Conservation (phyloP, 2,329 filamentous ascomycete genomes). For the Aspergillus calidoustus region DNA sequence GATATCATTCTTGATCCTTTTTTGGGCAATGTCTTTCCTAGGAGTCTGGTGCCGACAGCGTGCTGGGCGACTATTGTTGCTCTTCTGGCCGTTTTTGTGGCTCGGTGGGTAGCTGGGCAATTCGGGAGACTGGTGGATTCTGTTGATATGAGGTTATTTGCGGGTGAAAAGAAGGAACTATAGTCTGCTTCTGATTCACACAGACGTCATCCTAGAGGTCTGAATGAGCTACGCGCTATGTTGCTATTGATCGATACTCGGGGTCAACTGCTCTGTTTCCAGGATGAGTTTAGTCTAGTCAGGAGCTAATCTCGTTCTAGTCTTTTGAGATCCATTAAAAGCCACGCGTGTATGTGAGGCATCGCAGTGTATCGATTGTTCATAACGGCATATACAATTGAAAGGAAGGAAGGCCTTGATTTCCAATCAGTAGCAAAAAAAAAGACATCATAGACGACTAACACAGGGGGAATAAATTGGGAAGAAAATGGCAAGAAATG, state of each 20-base stretch:
- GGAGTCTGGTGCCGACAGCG: constrained; percentile 74
- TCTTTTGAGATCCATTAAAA: background rate
- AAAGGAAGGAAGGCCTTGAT: background rate
- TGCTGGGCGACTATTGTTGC: constrained; percentile 70
- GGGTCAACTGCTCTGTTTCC: background rate
- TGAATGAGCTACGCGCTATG: background rate
- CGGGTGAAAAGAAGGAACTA: constrained; percentile 29
- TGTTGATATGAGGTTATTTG: background rate
- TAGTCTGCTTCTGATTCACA: background rate
- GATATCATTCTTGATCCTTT: constrained; percentile 89
- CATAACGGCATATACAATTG: background rate
- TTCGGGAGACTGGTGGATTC: constrained; percentile 30
- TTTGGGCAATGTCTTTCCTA: constrained; percentile 76
- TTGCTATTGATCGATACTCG: background rate
- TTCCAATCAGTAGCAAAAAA: background rate
- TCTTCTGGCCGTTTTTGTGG: constrained; percentile 54
- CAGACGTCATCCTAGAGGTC: background rate
- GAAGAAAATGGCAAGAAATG: background rate
- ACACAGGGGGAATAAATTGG: constrained; percentile 1
- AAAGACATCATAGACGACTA: background rate
- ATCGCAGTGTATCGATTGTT: background rate
- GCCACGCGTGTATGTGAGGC: background rate
- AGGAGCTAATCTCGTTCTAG: background rate
- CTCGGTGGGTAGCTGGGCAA: constrained; percentile 31
- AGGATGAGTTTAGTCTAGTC: background rate